phyloP scores from a whole-genome alignment of 2,329 filamentous ascomycete genomes.

The Phaeosphaeria sp. region DNA sequence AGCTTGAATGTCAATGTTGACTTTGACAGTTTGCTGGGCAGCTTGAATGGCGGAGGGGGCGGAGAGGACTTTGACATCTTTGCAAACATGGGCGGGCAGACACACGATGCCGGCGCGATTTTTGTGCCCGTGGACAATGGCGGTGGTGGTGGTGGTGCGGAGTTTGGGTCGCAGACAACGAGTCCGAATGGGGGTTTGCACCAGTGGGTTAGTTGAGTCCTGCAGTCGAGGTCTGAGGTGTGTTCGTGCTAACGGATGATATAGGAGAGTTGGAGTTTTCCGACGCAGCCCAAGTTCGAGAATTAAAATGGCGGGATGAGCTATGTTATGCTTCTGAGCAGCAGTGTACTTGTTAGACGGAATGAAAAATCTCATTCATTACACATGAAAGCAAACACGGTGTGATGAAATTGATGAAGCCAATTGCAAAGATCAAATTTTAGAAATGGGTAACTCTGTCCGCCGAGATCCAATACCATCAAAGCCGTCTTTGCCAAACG shows the following conservation, averaged over 20 bases:
- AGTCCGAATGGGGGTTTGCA: conserved; percentile 36
- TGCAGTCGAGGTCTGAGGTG: too few relatives aligned
- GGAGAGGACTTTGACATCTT: conserved; percentile 38
- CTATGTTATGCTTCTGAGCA: not conserved
- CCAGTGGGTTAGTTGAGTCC: conserved; percentile 42
- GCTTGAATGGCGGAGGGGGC: conserved; percentile 27
- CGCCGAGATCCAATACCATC: not conserved
- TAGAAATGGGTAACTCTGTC: not conserved
- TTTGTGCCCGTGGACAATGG: conserved; percentile 44
- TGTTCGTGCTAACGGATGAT: conserved; percentile 1
- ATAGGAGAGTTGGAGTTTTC: conserved; percentile 40
- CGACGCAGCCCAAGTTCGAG: conserved; percentile 26
- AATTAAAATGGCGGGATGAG: conserved; percentile 7
- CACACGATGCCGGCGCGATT: conserved; percentile 39
- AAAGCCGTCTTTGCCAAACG: conserved; percentile 5
- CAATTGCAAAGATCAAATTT: not conserved
- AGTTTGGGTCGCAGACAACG: conserved; percentile 24
- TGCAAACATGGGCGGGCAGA: conserved; percentile 17
- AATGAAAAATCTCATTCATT: too few relatives aligned
- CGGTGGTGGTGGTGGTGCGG: conserved; percentile 9
- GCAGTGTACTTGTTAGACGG: not conserved
- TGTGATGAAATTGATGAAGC: not conserved
- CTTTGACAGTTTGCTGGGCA: conserved; percentile 40
- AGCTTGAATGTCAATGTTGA: conserved; percentile 32
- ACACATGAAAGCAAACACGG: not conserved